Evolutionary conservation across 2,329 filamentous ascomycete genomes (phyloP).

Genomic region (Lachnellula cervina): DNA sequence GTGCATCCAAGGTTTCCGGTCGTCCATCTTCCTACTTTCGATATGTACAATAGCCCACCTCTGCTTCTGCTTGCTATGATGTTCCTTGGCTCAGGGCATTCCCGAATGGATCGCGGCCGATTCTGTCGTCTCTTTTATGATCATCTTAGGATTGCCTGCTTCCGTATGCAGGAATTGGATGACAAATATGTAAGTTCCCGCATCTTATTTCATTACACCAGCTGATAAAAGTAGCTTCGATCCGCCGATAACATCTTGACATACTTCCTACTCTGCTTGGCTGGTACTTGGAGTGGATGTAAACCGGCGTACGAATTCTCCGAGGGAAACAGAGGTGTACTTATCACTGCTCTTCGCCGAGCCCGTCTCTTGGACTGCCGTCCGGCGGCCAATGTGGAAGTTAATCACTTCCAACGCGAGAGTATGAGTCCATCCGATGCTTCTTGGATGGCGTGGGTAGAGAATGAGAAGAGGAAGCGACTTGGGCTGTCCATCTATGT

Average conservation of each 20-base stretch:
- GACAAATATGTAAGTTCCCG: conserved; percentile 22
- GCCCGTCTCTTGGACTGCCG: conserved; percentile 26
- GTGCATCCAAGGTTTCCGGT: conserved; percentile 27
- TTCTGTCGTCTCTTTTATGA: conserved; percentile 28
- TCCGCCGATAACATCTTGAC: conserved; percentile 25
- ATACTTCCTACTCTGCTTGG: conserved; percentile 26
- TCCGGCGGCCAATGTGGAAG: conserved; percentile 15
- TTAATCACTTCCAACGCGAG: conserved; percentile 14
- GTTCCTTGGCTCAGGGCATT: conserved; percentile 29
- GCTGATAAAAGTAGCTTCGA: conserved; percentile 17
- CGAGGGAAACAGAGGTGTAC: conserved; percentile 24
- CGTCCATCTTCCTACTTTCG: conserved; percentile 27
- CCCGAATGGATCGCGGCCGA: conserved; percentile 21
- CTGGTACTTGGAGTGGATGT: conserved; percentile 27
- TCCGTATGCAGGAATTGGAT: conserved; percentile 21
- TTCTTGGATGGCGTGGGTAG: conserved; percentile 27
- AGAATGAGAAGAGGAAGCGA: conserved; percentile 27
- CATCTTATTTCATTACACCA: neutral
- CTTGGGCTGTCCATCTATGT: conserved; percentile 29
- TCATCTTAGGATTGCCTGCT: conserved; percentile 19
- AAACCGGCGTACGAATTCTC: conserved; percentile 29
- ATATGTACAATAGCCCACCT: conserved; percentile 23
- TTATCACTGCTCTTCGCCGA: conserved; percentile 25
- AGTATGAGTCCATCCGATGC: conserved; percentile 17
- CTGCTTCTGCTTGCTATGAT: conserved; percentile 27